phyloP scores from a whole-genome alignment of 140 eudicot genomes.

The Anethum foeniculum region DNA sequence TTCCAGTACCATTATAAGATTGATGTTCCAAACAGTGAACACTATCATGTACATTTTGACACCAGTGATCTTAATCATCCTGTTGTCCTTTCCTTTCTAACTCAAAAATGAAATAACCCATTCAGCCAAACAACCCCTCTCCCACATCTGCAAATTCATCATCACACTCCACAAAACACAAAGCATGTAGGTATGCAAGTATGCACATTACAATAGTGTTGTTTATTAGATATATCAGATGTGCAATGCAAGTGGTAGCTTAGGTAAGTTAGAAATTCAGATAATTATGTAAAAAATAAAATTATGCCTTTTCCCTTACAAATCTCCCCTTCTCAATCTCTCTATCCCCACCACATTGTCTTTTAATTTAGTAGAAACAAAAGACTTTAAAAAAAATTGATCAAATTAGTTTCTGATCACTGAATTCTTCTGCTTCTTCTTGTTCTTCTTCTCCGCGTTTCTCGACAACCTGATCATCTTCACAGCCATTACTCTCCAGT shows the following conservation, averaged over 20 bases:
- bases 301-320: slow-evolving; percentile 24
- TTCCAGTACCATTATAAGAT: neutral
- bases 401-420: slow-evolving; percentile 16
- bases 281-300: slow-evolving; percentile 9
- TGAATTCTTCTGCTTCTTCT: slow-evolving; percentile 22
- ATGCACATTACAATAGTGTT: neutral
- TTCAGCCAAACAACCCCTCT: slow-evolving; percentile 24
- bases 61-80: neutral
- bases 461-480: slow-evolving; percentile 8
- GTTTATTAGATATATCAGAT: neutral
- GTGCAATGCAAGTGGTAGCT: neutral
- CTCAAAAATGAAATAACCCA: neutral
- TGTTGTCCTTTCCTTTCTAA: neutral
- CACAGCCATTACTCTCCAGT: slow-evolving; percentile 40
- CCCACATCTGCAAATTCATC: slow-evolving; percentile 13
- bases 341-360: slow-evolving; percentile 29
- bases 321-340: slow-evolving; percentile 26
- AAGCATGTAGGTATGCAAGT: neutral
- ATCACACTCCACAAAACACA: neutral
- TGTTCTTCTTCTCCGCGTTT: slow-evolving; percentile 12
- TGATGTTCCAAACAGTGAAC: slow-evolving; percentile 2
- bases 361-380: neutral
- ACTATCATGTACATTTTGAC: neutral
- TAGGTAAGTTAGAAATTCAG: slow-evolving; percentile 6
- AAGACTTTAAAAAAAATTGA: neutral